These are phyloP conservation scores for Ramaria rubella DNA, from an alignment of 768 basidiomycete species.

Conservation along the genomic window DNA sequence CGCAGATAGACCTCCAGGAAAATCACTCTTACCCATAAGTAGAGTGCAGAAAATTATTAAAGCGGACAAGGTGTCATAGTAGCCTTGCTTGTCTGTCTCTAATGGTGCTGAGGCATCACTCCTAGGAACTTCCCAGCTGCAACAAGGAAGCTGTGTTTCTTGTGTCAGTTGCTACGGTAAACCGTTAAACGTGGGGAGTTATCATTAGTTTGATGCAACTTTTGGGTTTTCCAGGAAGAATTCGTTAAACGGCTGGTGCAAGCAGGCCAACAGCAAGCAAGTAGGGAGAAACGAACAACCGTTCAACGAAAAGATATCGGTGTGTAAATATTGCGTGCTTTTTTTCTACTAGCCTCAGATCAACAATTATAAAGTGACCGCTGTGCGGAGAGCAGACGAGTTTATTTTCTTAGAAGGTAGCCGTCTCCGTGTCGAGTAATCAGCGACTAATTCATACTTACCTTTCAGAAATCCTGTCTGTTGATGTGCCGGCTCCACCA, in stretches of 20 bases:
- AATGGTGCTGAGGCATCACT: neutral
- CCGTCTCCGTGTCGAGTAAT: slow-evolving; percentile 1
- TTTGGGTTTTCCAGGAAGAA: slow-evolving; percentile 60
- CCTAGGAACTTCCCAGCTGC: slow-evolving; percentile 67
- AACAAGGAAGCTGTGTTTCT: slow-evolving; percentile 73
- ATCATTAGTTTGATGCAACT: neutral
- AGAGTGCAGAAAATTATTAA: slow-evolving; percentile 82
- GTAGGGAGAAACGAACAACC: slow-evolving; percentile 63
- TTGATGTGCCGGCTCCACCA: neutral
- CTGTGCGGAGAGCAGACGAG: slow-evolving; percentile 63
- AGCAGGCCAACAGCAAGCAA: slow-evolving; percentile 61
- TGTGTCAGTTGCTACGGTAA: slow-evolving; percentile 66
- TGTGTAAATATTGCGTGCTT: slow-evolving; percentile 30
- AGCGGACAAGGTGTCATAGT: slow-evolving; percentile 76
- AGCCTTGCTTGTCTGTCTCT: neutral
- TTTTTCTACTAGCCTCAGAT: neutral
- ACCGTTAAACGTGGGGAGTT: slow-evolving; percentile 4
- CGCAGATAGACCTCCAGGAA: slow-evolving; percentile 44
- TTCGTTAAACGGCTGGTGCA: slow-evolving; percentile 72
- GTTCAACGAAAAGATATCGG: slow-evolving; percentile 78
- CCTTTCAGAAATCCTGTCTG: slow-evolving; percentile 5
- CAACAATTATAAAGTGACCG: slow-evolving; percentile 41
- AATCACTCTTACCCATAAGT: slow-evolving; percentile 65
- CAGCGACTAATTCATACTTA: neutral
- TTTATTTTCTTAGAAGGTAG: slow-evolving; percentile 74